Evolutionary conservation across 2,329 filamentous ascomycete species (phyloP), one percentile per base, ranked within the genome.

Genomic region (Colletotrichum sansevieriae): DNA sequence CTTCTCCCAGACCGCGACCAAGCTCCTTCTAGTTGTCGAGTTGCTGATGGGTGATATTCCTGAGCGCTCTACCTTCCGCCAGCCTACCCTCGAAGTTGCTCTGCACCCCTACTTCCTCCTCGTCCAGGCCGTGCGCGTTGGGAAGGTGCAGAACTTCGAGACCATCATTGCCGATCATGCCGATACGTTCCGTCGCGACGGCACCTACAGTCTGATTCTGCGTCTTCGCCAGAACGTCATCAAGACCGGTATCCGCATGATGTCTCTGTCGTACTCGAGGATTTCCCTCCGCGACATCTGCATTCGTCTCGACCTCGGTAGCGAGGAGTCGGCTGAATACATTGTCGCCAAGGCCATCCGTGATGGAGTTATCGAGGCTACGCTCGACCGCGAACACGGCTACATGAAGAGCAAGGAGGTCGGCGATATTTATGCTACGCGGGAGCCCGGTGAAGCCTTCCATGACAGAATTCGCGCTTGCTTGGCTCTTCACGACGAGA

Each of bases 321-420:
- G 93, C 74, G 96, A 99, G 79, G 96, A 99, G 85, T 97, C 94
- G 47, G 96, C 96, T 11, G 96, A 99, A 83, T 99, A 99, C 81
- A 99, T 99, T 79, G 96, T 98, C 41, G 96, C 96, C 72, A 99
- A 99, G 86, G 96, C 96, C 2, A 99, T 99, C 74, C 90, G 96
- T 20, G 96, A 99, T 76, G 96, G 96, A 68, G 96, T 98, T 64
- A 98, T 98, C 67, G 95, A 98, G 85, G 95, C 95, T 39, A 95
- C 92, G 2, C 84, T 98, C 70, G 95, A 99, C 78, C 92, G 97
- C 71, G 95, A 98, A 85, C 91, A 91, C 72, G 96, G 96, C 0
- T 98, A 94, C 83, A 98, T 98, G 94, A 97, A 97, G 89, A 98
- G 95, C 80, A 97, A 97, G 85, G 94, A 98, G 75, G 88, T 97